phyloP scores from a whole-genome alignment of 2,329 filamentous ascomycete genomes.

The Monosporascus sp. region DNA sequence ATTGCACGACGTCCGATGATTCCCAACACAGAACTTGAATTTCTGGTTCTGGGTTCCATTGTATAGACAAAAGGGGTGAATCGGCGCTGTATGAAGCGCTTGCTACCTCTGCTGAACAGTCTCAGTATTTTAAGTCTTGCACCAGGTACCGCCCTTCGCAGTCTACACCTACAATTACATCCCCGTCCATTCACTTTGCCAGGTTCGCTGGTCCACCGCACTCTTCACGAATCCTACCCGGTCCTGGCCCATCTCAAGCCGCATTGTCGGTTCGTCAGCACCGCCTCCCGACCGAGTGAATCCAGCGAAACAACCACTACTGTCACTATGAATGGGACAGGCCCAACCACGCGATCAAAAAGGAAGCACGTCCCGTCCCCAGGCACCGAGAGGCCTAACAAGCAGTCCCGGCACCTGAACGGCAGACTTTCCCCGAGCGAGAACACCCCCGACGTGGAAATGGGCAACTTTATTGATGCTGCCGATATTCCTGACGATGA shows the following conservation, averaged over 20 bases:
- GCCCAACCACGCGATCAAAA: constrained; percentile 40
- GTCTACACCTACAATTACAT: not conserved
- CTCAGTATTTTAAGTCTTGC: constrained; percentile 5
- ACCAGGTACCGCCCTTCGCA: constrained; percentile 3
- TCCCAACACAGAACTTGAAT: constrained; percentile 5
- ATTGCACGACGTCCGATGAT: too few relatives aligned
- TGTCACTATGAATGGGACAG: constrained; percentile 39
- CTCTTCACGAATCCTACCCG: too few relatives aligned
- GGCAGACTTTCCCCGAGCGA: constrained; percentile 45
- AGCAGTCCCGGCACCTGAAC: constrained; percentile 40
- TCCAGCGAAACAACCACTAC: not conserved
- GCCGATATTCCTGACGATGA: constrained; percentile 39
- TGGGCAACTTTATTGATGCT: constrained; percentile 25
- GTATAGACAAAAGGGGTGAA: constrained; percentile 4
- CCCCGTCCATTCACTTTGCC: not conserved
- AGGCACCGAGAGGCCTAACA: constrained; percentile 35
- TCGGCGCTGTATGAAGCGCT: constrained; percentile 20
- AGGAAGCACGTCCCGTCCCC: constrained; percentile 44
- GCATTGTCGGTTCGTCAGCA: not conserved
- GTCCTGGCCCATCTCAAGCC: too few relatives aligned
- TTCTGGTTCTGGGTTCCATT: constrained; percentile 1
- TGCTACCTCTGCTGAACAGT: constrained; percentile 10
- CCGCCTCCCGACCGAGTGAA: constrained; percentile 3
- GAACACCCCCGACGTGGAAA: constrained; percentile 40
- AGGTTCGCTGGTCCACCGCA: not conserved